These are phyloP conservation scores for Colletotrichum sp. DNA, from an alignment of 2,329 filamentous ascomycete species.

Conservation along the genomic window DNA sequence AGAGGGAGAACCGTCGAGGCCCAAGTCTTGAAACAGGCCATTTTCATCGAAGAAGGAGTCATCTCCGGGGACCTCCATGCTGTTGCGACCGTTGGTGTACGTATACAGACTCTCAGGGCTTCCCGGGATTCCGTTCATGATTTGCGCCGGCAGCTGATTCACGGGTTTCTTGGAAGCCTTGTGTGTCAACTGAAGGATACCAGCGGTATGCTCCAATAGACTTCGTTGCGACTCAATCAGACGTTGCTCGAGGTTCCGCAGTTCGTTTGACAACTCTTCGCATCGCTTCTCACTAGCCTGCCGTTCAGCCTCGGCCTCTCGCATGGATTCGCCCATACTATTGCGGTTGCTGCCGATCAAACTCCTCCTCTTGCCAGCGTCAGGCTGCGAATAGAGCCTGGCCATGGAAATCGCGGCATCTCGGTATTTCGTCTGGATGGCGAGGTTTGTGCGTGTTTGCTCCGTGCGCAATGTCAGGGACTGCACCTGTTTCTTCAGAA, in stretches of 20 bases:
- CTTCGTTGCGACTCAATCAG: slow-evolving; percentile 76
- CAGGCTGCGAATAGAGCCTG: slow-evolving; percentile 74
- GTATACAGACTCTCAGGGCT: slow-evolving; percentile 80
- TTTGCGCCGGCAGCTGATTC: slow-evolving; percentile 36
- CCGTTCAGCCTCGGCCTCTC: slow-evolving; percentile 76
- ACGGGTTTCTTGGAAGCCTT: slow-evolving; percentile 66
- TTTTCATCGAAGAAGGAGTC: slow-evolving; percentile 77
- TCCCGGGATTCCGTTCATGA: slow-evolving; percentile 67
- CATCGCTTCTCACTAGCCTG: slow-evolving; percentile 79
- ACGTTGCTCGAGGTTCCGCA: slow-evolving; percentile 80
- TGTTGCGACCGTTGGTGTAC: slow-evolving; percentile 66
- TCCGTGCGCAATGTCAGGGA: slow-evolving; percentile 79
- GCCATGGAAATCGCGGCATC: slow-evolving; percentile 90
- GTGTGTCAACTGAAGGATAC: slow-evolving; percentile 89
- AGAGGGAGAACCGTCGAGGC: slow-evolving; percentile 38
- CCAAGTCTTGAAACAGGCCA: slow-evolving; percentile 74
- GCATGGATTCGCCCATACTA: slow-evolving; percentile 53
- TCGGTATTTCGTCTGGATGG: slow-evolving; percentile 90
- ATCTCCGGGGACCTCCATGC: slow-evolving; percentile 58
- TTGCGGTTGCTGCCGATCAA: slow-evolving; percentile 51
- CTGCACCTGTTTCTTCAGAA: slow-evolving; percentile 85
- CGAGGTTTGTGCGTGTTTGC: slow-evolving; percentile 80
- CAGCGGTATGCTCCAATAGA: slow-evolving; percentile 88
- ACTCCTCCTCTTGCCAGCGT: slow-evolving; percentile 51
- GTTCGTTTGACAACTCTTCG: slow-evolving; percentile 81